Conservation (phyloP, 768 basidiomycete genomes). For the Trametes maxima region DNA sequence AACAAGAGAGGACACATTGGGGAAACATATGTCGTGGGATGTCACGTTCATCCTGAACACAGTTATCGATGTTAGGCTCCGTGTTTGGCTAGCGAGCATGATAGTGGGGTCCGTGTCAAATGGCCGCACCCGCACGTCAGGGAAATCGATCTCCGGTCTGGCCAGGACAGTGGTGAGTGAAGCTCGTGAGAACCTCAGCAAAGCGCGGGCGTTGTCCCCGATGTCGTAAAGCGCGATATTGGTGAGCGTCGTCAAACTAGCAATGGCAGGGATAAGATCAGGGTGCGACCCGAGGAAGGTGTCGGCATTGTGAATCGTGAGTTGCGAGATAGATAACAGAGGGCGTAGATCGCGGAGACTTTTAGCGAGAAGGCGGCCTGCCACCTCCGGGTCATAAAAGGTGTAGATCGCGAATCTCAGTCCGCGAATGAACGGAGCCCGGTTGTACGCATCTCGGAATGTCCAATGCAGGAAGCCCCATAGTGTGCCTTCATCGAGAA, state of each 20-base stretch:
- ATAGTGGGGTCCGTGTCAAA: too few species aligned
- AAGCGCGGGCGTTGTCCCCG: neutral
- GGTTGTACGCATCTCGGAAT: too few species aligned
- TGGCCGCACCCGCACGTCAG: neutral
- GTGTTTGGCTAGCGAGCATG: too few species aligned
- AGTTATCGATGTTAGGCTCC: too few species aligned
- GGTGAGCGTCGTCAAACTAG: neutral
- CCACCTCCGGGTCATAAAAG: neutral
- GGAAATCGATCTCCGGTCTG: neutral
- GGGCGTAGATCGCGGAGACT: neutral
- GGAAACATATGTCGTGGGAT: too few species aligned
- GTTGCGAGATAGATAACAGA: neutral
- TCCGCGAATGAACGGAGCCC: neutral
- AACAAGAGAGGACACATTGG: too few species aligned
- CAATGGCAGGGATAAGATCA: neutral
- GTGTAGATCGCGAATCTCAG: neutral
- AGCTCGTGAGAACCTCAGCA: neutral
- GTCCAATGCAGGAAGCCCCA: too few species aligned
- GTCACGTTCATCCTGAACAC: too few species aligned
- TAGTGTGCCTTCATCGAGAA: too few species aligned
- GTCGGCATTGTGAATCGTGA: neutral
- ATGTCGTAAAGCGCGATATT: neutral
- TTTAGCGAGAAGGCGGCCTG: neutral
- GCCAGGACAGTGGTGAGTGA: neutral
- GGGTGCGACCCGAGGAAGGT: neutral